Conservation (phyloP, 805 yeast genomes). For the Candida golubevii region DNA sequence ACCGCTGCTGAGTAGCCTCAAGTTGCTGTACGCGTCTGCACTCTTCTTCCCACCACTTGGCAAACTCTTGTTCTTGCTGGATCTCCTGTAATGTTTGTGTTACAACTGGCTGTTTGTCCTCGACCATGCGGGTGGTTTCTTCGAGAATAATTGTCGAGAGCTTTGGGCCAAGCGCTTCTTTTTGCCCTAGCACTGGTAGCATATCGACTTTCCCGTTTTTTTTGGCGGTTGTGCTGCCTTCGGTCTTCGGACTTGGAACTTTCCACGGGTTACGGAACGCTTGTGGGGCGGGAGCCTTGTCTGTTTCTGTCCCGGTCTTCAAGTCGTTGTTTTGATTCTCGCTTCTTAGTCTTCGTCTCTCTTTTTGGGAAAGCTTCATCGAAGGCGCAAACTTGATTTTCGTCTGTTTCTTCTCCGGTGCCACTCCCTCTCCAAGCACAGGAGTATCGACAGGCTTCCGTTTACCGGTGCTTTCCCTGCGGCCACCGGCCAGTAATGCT, state of each 20-base stretch:
- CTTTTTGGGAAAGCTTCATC: constrained; percentile 54
- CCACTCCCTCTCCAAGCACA: constrained; percentile 11
- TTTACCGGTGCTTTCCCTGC: background rate
- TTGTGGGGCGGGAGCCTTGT: background rate
- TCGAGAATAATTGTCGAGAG: constrained; percentile 45
- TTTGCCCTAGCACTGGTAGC: constrained; percentile 22
- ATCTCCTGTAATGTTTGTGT: constrained; percentile 57
- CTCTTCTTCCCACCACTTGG: constrained; percentile 84
- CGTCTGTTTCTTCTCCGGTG: constrained; percentile 14
- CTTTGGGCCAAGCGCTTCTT: constrained; percentile 6
- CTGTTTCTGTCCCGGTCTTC: background rate
- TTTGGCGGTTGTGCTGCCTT: background rate
- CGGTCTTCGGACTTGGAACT: background rate
- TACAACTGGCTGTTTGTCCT: constrained; percentile 27
- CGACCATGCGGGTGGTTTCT: constrained; percentile 35
- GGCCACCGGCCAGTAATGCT: background rate
- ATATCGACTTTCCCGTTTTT: constrained; percentile 1
- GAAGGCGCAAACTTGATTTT: constrained; percentile 34
- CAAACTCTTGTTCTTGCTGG: constrained; percentile 80
- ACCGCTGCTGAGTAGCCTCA: background rate
- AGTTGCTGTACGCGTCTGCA: constrained; percentile 54
- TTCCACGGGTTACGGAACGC: constrained; percentile 12
- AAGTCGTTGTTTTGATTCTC: background rate
- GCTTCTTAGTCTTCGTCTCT: constrained; percentile 43
- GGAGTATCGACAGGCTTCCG: background rate